phyloP scores from a whole-genome alignment of 257 asterid genomes.

The Anisodus tanguticus region DNA sequence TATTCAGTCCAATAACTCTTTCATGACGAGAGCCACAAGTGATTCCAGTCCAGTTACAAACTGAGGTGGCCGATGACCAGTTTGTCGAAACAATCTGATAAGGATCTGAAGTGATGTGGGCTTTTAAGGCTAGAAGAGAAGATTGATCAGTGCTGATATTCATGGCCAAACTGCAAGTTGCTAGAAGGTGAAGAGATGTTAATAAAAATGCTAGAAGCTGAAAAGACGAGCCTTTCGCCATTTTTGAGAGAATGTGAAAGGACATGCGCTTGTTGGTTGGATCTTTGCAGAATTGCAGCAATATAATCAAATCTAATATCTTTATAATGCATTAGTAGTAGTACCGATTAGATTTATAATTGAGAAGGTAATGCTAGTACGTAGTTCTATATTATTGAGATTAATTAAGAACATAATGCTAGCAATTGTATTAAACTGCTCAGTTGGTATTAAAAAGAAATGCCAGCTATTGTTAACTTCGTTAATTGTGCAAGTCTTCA shows the following conservation, averaged over 20 bases:
- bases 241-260: not conserved
- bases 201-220: not conserved
- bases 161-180: not conserved
- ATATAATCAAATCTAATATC: not conserved
- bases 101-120: slow-evolving; percentile 23
- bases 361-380: not conserved
- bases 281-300: not conserved
- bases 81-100: slow-evolving; percentile 24
- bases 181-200: not conserved
- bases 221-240: not conserved
- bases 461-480: no score
- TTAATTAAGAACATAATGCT: not conserved
- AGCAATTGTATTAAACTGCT: not conserved
- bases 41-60: slow-evolving; percentile 43
- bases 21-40: slow-evolving; percentile 39
- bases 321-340: not conserved
- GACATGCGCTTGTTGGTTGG: not conserved
- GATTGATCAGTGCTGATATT: slow-evolving; percentile 39
- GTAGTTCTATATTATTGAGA: not conserved
- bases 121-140: slow-evolving; percentile 35
- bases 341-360: not conserved
- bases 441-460: not conserved
- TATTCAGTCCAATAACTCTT: slow-evolving; percentile 29
- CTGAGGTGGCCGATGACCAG: slow-evolving; percentile 32
- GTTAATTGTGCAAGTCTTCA: no score